Conservation (phyloP, 768 basidiomycete genomes). For the Hydnomerulius pinastri region DNA sequence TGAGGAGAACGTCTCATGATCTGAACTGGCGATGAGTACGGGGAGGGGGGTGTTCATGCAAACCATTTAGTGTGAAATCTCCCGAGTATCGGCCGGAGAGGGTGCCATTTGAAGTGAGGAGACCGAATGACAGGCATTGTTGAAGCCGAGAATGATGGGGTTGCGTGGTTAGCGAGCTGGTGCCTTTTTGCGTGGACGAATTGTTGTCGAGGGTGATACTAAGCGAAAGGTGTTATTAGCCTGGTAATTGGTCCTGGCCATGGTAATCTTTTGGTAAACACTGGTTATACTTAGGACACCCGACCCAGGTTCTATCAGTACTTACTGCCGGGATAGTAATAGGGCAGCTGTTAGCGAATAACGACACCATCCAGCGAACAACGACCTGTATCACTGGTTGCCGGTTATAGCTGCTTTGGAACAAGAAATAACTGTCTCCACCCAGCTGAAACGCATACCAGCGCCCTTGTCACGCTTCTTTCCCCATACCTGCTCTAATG, state of each 20-base stretch:
- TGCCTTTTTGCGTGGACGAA: neutral
- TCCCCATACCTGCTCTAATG: constrained; percentile 14
- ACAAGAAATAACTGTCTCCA: neutral
- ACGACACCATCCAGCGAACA: neutral
- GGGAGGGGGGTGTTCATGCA: too few relatives aligned
- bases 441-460: constrained; percentile 2
- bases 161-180: neutral
- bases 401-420: too few relatives aligned
- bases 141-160: neutral
- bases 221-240: neutral
- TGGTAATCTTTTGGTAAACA: neutral
- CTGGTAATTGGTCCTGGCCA: too few relatives aligned
- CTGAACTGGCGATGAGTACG: too few relatives aligned
- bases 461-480: neutral
- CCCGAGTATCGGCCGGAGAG: too few relatives aligned
- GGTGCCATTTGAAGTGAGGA: too few relatives aligned
- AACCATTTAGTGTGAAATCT: too few relatives aligned
- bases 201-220: neutral
- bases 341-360: neutral
- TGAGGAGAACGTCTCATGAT: too few relatives aligned
- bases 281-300: neutral
- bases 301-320: neutral
- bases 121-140: neutral
- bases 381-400: neutral
- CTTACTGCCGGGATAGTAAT: neutral